Evolutionary conservation across 768 basidiomycete genomes (phyloP).

Genomic region (Zangia roseola): DNA sequence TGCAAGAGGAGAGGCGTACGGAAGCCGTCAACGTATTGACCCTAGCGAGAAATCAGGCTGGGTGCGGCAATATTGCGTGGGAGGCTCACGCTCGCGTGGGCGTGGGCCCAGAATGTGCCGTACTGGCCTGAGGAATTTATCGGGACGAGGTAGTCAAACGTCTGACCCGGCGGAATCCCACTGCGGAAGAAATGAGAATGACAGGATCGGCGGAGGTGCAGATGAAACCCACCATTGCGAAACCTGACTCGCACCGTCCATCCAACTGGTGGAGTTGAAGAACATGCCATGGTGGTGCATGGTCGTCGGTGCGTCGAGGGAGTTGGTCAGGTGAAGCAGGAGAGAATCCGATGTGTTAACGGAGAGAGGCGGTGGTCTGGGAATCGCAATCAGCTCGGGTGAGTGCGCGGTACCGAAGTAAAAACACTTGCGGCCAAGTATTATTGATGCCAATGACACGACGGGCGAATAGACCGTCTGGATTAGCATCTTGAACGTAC

Average conservation of each 20-base stretch:
- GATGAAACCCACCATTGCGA: slow-evolving; percentile 68
- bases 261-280: slow-evolving; percentile 84
- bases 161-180: slow-evolving; percentile 72
- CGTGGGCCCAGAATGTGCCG: slow-evolving; percentile 84
- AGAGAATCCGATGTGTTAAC: slow-evolving; percentile 71
- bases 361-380: slow-evolving; percentile 79
- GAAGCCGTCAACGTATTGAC: slow-evolving; percentile 92
- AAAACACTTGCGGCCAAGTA: slow-evolving; percentile 81
- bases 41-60: slow-evolving; percentile 37
- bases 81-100: slow-evolving; percentile 49
- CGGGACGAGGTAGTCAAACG: slow-evolving; percentile 74
- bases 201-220: neutral
- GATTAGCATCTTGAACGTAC: slow-evolving; percentile 75
- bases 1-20: slow-evolving; percentile 85
- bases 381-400: neutral
- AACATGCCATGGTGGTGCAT: slow-evolving; percentile 96
- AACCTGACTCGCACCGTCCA: slow-evolving; percentile 83
- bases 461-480: slow-evolving; percentile 77
- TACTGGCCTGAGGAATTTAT: slow-evolving; percentile 65
- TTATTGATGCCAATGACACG: slow-evolving; percentile 86
- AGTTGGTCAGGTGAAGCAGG: slow-evolving; percentile 74
- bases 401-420: neutral
- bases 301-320: slow-evolving; percentile 60
- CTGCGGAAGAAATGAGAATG: slow-evolving; percentile 35
- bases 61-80: neutral